Conservation (phyloP, 768 basidiomycete genomes). For the Lactifluus piperatus region DNA sequence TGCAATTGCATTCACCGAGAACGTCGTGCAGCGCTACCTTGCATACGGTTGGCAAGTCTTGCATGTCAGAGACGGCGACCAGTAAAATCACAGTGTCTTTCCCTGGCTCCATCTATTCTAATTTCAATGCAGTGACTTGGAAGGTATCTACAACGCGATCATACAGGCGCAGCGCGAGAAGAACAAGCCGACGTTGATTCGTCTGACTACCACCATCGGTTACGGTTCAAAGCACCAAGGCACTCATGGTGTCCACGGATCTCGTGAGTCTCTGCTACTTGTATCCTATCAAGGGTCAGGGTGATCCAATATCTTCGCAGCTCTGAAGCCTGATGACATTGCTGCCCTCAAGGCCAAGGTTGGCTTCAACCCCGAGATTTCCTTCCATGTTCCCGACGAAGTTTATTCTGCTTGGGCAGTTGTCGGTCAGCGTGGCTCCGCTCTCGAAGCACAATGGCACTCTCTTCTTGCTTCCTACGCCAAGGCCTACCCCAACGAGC, state of each 20-base stretch:
- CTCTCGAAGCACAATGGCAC: slow-evolving; percentile 69
- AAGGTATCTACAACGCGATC: slow-evolving; percentile 70
- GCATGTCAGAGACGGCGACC: slow-evolving; percentile 71
- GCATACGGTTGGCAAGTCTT: slow-evolving; percentile 94
- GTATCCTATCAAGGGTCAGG: slow-evolving; percentile 4
- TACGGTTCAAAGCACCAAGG: slow-evolving; percentile 90
- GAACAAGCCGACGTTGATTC: slow-evolving; percentile 81
- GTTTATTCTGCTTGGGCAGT: slow-evolving; percentile 61
- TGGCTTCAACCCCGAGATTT: slow-evolving; percentile 68
- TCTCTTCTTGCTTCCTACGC: slow-evolving; percentile 57
- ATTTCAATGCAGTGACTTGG: slow-evolving; percentile 52
- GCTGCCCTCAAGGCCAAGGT: slow-evolving; percentile 74
- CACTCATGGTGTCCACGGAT: slow-evolving; percentile 89
- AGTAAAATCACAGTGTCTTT: slow-evolving; percentile 23
- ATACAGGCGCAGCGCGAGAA: slow-evolving; percentile 66
- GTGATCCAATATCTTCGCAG: slow-evolving; percentile 31
- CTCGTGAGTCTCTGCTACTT: slow-evolving; percentile 51
- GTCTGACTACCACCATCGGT: slow-evolving; percentile 84
- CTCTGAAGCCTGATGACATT: slow-evolving; percentile 90
- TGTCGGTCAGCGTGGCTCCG: slow-evolving; percentile 63
- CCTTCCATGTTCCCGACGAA: slow-evolving; percentile 69
- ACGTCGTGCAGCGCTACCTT: slow-evolving; percentile 81
- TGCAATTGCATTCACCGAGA: slow-evolving; percentile 86
- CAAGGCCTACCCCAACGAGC: slow-evolving; percentile 73
- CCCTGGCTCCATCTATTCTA: not conserved